These are phyloP conservation scores for Chondrus crispus DNA, from an alignment of 23 red algal genomes.

Conservation along the genomic window DNA sequence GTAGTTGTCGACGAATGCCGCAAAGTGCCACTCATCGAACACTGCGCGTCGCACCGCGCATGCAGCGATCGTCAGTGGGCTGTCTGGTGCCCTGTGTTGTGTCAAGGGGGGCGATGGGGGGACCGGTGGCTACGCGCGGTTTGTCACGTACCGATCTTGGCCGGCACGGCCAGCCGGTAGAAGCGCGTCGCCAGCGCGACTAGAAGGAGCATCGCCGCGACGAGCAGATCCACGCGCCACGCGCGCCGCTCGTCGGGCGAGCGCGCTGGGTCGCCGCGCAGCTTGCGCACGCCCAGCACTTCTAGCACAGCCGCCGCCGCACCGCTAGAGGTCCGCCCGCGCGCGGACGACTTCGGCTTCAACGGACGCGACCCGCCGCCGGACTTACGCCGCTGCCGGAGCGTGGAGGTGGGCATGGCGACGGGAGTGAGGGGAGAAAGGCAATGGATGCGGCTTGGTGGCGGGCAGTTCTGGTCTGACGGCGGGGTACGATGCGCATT, in stretches of 20 bases:
- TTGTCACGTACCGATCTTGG: slow-evolving; percentile 50
- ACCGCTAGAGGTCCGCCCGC: background rate
- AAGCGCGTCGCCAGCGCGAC: slow-evolving; percentile 63
- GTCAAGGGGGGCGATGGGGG: too few species aligned
- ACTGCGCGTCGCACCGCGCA: slow-evolving; percentile 37
- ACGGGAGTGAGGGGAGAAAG: background rate
- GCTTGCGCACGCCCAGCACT: slow-evolving; percentile 6
- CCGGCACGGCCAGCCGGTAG: slow-evolving; percentile 51
- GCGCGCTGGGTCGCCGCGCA: slow-evolving; percentile 3
- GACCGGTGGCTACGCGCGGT: background rate
- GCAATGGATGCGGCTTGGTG: background rate
- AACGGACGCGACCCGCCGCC: background rate
- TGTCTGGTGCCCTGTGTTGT: background rate
- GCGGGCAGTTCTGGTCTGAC: background rate
- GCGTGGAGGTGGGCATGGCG: background rate
- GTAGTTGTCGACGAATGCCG: slow-evolving; percentile 70
- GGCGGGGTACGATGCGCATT: background rate
- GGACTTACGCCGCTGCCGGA: background rate
- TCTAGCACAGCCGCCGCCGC: background rate
- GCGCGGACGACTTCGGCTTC: background rate
- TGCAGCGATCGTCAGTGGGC: background rate
- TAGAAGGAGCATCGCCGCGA: slow-evolving; percentile 18
- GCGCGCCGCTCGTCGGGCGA: background rate
- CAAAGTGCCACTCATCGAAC: slow-evolving; percentile 99
- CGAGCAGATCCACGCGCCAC: background rate